Evolutionary conservation across 352 stramenopile species (phyloP).

Genomic region (Phytophthora crassamura): DNA sequence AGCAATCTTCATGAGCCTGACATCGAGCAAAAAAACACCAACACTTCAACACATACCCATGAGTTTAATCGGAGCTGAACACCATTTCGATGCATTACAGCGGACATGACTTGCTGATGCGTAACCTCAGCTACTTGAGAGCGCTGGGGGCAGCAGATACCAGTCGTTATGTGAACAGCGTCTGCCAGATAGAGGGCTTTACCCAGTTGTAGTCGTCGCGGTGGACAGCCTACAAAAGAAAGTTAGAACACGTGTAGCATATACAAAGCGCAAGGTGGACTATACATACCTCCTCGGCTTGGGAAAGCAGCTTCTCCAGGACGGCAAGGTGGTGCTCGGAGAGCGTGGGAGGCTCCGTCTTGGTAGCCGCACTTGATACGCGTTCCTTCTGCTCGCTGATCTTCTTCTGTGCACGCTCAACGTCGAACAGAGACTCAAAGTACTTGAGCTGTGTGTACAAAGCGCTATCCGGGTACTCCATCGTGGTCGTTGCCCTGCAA

Average conservation of each 20-base stretch:
- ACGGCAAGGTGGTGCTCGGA: conserved; percentile 74
- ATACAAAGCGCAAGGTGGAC: neutral
- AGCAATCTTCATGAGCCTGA: neutral
- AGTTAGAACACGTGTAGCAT: conserved; percentile 5
- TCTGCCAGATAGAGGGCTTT: conserved; percentile 91
- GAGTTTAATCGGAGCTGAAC: conserved; percentile 21
- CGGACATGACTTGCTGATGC: conserved; percentile 3
- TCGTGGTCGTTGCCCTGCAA: conserved; percentile 92
- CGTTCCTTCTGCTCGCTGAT: conserved; percentile 72
- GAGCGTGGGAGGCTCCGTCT: conserved; percentile 53
- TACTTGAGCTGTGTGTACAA: conserved; percentile 98
- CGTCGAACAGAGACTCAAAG: conserved; percentile 96
- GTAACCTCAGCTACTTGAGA: conserved; percentile 3
- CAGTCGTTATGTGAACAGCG: conserved; percentile 70
- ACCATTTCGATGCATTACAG: conserved; percentile 33
- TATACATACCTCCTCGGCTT: conserved; percentile 71
- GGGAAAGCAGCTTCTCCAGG: conserved; percentile 78
- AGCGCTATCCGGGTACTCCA: conserved; percentile 90
- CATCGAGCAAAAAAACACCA: conserved; percentile 6
- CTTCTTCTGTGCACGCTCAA: conserved; percentile 89
- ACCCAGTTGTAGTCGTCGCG: conserved; percentile 95
- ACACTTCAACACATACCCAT: conserved; percentile 5
- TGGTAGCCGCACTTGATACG: conserved; percentile 27
- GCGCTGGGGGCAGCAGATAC: conserved; percentile 2
- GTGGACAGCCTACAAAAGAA: conserved; percentile 59